These are phyloP conservation scores for Pachysandra terminalis DNA, from an alignment of 164 flowering plant genomes.

Conservation along the genomic window DNA sequence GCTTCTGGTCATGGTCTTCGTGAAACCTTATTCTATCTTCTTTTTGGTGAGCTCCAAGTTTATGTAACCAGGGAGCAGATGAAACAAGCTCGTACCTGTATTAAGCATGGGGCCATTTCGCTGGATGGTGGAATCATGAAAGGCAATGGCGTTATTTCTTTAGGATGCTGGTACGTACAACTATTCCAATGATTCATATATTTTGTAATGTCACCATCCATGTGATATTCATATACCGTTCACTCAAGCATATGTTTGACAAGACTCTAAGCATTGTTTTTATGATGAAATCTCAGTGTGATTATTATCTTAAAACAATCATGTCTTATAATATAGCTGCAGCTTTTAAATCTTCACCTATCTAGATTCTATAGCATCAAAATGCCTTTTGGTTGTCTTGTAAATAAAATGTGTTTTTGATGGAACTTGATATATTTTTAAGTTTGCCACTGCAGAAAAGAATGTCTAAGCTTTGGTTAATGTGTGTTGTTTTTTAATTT, in stretches of 20 bases:
- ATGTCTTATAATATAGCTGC: no score
- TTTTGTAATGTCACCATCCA: neutral
- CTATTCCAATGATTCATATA: neutral
- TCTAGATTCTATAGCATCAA: no score
- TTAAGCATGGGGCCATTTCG: slow-evolving; percentile 53
- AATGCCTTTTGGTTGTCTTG: no score
- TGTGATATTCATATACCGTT: neutral
- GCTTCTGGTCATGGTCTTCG: slow-evolving; percentile 52
- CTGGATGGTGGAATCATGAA: slow-evolving; percentile 62
- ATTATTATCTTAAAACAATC: no score
- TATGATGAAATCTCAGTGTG: no score
- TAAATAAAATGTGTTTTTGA: no score
- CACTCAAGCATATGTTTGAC: neutral
- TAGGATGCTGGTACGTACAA: slow-evolving; percentile 44
- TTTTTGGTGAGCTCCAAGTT: slow-evolving; percentile 66
- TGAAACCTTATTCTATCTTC: slow-evolving; percentile 61
- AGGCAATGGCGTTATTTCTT: slow-evolving; percentile 44
- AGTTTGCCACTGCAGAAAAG: no score
- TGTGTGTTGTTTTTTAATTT: neutral
- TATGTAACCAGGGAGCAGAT: slow-evolving; percentile 47
- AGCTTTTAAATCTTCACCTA: no score
- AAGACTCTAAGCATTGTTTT: no score
- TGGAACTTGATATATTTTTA: no score
- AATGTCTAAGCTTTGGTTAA: no score
- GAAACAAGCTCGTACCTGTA: slow-evolving; percentile 30